Evolutionary conservation across 768 basidiomycete species (phyloP).

Genomic region (Mycena polygramma): DNA sequence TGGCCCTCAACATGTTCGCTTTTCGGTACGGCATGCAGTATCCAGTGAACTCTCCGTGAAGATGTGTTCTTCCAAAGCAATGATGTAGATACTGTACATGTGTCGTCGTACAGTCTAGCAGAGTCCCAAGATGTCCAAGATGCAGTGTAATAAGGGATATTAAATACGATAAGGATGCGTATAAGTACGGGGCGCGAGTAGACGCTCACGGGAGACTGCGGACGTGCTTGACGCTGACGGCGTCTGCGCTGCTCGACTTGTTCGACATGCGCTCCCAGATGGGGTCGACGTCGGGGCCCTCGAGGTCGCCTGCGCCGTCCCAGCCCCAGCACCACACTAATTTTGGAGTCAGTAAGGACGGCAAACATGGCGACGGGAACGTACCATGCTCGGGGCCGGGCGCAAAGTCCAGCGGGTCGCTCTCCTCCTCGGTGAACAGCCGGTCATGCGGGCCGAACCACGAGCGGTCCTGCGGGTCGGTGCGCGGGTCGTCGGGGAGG

Average conservation of each 20-base stretch:
- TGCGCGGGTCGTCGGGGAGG: constrained; percentile 93
- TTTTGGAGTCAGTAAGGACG: constrained; percentile 13
- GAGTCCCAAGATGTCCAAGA: constrained; percentile 27
- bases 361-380: constrained; percentile 46
- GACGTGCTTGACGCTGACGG: constrained; percentile 81
- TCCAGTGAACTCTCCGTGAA: neutral
- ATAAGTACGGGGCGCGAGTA: too few species aligned
- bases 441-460: constrained; percentile 99
- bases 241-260: constrained; percentile 65
- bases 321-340: constrained; percentile 99
- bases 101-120: constrained; percentile 25
- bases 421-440: constrained; percentile 91
- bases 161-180: constrained; percentile 23
- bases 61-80: neutral
- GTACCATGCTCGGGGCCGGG: constrained; percentile 89
- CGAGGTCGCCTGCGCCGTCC: constrained; percentile 98
- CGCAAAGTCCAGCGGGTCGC: constrained; percentile 78
- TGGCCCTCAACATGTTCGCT: too few species aligned
- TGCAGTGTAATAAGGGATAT: constrained; percentile 30
- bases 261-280: constrained; percentile 93
- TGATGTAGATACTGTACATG: neutral
- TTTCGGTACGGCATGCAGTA: neutral
- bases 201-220: constrained; percentile 53
- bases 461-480: constrained; percentile 96
- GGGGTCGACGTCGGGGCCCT: constrained; percentile 97